Conservation (phyloP, 2,329 filamentous ascomycete genomes). For the Aspergillus latus region DNA sequence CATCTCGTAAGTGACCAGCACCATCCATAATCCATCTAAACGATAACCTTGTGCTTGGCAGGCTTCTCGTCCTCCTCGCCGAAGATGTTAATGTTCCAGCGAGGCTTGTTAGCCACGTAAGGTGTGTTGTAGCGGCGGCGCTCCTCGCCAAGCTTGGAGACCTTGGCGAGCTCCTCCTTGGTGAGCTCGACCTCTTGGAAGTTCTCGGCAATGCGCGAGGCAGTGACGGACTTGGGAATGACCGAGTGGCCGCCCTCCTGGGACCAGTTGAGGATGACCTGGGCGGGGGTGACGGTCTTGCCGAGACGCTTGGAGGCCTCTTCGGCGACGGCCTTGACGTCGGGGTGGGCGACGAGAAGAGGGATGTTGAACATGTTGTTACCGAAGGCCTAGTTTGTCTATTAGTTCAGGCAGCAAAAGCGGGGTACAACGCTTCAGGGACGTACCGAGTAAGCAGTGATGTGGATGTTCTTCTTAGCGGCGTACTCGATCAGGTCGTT, state of each 20-base stretch:
- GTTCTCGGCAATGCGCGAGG: conserved; percentile 45
- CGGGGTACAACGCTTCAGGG: neutral
- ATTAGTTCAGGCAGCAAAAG: neutral
- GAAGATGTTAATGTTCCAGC: conserved; percentile 60
- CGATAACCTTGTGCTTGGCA: conserved; percentile 51
- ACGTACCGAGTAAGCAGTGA: conserved; percentile 62
- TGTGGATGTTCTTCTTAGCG: conserved; percentile 57
- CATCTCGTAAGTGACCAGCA: conserved; percentile 20
- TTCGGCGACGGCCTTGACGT: conserved; percentile 65
- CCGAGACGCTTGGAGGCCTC: conserved; percentile 45
- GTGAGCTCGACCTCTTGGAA: conserved; percentile 45
- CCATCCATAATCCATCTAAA: conserved; percentile 21
- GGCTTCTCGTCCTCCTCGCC: conserved; percentile 54
- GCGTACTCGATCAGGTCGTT: conserved; percentile 58
- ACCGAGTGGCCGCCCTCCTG: conserved; percentile 43
- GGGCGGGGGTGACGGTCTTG: conserved; percentile 35
- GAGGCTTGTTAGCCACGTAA: conserved; percentile 45
- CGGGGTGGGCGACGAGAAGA: conserved; percentile 62
- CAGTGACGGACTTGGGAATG: conserved; percentile 46
- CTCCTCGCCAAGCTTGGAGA: conserved; percentile 34
- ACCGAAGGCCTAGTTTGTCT: conserved; percentile 49
- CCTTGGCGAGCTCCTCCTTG: conserved; percentile 37
- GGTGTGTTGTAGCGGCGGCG: conserved; percentile 41
- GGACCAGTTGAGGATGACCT: conserved; percentile 43
- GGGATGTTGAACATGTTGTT: conserved; percentile 62